Conservation (phyloP, 2,329 filamentous ascomycete species). For the Colletotrichum lini region DNA sequence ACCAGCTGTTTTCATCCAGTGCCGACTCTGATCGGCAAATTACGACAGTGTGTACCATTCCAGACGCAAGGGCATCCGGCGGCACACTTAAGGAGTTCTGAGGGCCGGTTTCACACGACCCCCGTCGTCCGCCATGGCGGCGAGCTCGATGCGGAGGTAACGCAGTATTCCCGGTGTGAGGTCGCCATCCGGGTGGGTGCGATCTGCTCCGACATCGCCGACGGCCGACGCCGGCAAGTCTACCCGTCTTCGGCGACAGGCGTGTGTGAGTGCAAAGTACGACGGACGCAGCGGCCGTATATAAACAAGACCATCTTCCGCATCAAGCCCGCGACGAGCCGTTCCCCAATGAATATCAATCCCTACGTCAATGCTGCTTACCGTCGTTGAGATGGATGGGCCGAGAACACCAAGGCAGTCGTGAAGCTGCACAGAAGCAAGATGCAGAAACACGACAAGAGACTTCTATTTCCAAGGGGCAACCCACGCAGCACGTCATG, state of each 20-base stretch:
- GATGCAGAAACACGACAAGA: conserved; percentile 21
- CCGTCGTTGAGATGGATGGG: conserved; percentile 23
- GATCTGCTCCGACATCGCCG: conserved; percentile 31
- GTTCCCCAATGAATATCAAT: conserved; percentile 4
- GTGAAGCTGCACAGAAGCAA: conserved; percentile 25
- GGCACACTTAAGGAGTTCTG: not conserved
- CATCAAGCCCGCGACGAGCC: conserved; percentile 1
- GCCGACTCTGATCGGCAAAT: not conserved
- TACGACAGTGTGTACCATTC: not conserved
- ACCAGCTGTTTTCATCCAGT: too few relatives aligned
- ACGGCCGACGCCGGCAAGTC: conserved; percentile 13
- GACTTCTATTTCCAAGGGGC: conserved; percentile 25
- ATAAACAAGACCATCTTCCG: conserved; percentile 9
- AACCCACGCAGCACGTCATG: conserved; percentile 27
- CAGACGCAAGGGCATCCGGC: not conserved
- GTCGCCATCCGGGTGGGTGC: conserved; percentile 21
- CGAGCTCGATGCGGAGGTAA: not conserved
- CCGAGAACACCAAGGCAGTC: conserved; percentile 15
- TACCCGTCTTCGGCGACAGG: not conserved
- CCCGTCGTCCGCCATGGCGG: not conserved
- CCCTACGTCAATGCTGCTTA: conserved; percentile 32
- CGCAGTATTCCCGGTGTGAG: conserved; percentile 14
- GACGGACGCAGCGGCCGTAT: conserved; percentile 9
- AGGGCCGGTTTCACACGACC: not conserved
- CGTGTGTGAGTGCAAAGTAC: not conserved